phyloP scores from a whole-genome alignment of 1,284 basidiomycete species.

The Cryptococcus sp. region DNA sequence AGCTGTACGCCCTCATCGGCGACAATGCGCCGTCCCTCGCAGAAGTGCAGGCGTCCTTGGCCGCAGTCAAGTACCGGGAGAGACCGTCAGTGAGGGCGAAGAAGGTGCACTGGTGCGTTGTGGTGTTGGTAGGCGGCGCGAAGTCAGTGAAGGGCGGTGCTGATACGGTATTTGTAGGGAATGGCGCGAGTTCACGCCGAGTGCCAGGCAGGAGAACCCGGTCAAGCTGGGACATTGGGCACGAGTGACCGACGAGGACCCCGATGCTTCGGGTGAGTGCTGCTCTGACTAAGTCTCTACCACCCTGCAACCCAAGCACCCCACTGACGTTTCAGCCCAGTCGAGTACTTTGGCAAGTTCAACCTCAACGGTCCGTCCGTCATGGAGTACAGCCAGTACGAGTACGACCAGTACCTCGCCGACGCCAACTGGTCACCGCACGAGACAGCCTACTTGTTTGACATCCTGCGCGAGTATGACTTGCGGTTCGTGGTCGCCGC shows the following conservation, averaged over 20 bases:
- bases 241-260: conserved; percentile 34
- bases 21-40: conserved; percentile 78
- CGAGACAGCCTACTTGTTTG: conserved; percentile 92
- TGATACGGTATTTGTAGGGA: conserved; percentile 58
- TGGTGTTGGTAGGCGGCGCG: too few species aligned
- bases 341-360: conserved; percentile 43
- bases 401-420: conserved; percentile 74
- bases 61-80: conserved; percentile 73
- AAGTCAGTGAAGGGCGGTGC: neutral
- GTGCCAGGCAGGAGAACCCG: conserved; percentile 19
- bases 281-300: neutral
- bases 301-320: neutral
- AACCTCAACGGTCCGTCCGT: conserved; percentile 53
- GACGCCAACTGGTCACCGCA: conserved; percentile 88
- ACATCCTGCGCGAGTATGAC: conserved; percentile 76
- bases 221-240: conserved; percentile 42
- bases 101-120: conserved; percentile 59
- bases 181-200: conserved; percentile 61
- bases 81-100: conserved; percentile 58
- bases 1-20: conserved; percentile 90
- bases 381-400: conserved; percentile 84
- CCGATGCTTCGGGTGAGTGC: conserved; percentile 26
- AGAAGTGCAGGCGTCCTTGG: conserved; percentile 38
- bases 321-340: conserved; percentile 36
- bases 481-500: conserved; percentile 84